Percentiles rank a stretch among this genome's conserved stretches.
Conservation (phyloP, 2,329 filamentous ascomycete species). For the Tolypocladium tropicale region DNA sequence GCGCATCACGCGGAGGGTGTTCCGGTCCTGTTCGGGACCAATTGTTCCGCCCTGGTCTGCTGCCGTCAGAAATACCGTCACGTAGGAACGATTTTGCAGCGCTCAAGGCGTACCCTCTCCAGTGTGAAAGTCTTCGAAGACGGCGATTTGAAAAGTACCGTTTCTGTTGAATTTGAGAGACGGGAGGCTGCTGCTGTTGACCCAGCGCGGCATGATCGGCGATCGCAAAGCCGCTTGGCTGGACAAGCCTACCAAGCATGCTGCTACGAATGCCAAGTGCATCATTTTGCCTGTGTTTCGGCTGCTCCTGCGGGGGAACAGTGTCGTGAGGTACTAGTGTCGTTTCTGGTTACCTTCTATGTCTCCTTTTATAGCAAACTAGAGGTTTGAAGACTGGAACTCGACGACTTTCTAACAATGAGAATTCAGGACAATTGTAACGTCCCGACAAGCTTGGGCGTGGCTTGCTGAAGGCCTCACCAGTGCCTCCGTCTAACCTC, state of each 20-base stretch:
- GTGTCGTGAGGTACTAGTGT: no score
- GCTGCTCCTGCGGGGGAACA: no score
- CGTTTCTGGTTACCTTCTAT: no score
- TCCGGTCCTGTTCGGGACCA: slow-evolving; percentile 42
- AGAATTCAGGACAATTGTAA: no score
- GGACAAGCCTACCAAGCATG: neutral
- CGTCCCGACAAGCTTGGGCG: no score
- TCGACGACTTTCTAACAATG: no score
- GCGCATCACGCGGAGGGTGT: slow-evolving; percentile 46
- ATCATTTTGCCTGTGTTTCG: neutral
- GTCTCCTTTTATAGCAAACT: no score
- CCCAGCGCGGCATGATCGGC: neutral
- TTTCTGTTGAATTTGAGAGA: slow-evolving; percentile 25
- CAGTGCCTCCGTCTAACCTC: neutral
- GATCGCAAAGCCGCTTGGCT: neutral
- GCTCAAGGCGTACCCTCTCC: slow-evolving; percentile 48
- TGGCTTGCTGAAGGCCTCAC: no score
- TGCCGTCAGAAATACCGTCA: neutral
- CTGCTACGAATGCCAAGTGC: neutral
- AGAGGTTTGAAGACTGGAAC: no score
- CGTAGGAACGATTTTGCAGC: no score
- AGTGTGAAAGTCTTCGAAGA: slow-evolving; percentile 63
- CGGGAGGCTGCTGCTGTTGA: neutral
- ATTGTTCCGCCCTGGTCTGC: slow-evolving; percentile 33
- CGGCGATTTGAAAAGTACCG: slow-evolving; percentile 40